Conservation (phyloP, 805 yeast genomes). For the Sugiyamaella qingdaonensis region DNA sequence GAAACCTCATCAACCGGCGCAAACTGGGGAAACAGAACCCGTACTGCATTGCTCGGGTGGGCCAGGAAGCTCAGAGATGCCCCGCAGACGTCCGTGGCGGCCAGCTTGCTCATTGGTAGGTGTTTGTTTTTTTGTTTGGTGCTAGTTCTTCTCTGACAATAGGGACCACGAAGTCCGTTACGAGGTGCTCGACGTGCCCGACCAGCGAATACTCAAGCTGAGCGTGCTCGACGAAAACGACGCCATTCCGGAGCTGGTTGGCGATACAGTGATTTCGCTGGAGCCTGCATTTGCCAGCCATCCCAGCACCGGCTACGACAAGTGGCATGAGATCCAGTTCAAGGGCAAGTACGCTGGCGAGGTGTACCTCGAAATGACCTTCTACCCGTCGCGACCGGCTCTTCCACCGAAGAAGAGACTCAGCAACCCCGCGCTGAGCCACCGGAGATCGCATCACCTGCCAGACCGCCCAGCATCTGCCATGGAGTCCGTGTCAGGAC, state of each 20-base stretch:
- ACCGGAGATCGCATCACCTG: not conserved
- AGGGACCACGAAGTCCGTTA: conserved; percentile 37
- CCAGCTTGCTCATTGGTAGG: conserved; percentile 86
- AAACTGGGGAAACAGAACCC: conserved; percentile 93
- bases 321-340: conserved; percentile 71
- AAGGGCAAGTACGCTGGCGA: conserved; percentile 80
- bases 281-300: conserved; percentile 64
- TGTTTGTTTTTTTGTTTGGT: conserved; percentile 46
- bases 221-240: conserved; percentile 83
- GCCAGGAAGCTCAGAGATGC: conserved; percentile 76
- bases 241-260: conserved; percentile 72
- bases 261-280: conserved; percentile 75
- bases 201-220: conserved; percentile 57
- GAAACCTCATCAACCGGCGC: conserved; percentile 79
- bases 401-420: conserved; percentile 20
- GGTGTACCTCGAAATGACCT: conserved; percentile 86
- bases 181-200: conserved; percentile 26
- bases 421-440: not conserved
- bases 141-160: conserved; percentile 16
- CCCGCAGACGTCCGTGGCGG: conserved; percentile 82
- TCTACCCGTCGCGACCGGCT: conserved; percentile 52
- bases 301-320: conserved; percentile 72
- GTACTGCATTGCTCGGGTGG: conserved; percentile 75
- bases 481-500: not conserved
- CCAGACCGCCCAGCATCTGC: not conserved